Evolutionary conservation across 139 green algal genomes (phyloP).

Genomic region (Tetraselmis chui): DNA sequence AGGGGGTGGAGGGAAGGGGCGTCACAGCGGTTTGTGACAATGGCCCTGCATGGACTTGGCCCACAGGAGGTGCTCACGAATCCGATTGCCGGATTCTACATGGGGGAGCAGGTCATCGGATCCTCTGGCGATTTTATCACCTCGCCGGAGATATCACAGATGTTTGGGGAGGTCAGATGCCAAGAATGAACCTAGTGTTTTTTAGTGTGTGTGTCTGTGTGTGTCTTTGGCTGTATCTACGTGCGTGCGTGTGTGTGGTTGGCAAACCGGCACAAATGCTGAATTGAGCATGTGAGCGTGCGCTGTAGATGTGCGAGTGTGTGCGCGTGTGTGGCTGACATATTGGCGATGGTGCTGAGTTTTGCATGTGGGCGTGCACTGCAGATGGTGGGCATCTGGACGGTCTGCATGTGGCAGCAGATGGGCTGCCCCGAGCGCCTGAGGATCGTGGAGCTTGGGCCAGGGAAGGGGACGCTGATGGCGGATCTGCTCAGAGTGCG

Average conservation of each 20-base stretch:
- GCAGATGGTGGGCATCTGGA: conserved; percentile 94
- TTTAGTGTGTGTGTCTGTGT: too few species aligned
- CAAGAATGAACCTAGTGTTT: conserved; percentile 1
- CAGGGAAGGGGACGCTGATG: conserved; percentile 91
- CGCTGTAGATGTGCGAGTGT: too few species aligned
- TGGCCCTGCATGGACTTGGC: conserved; percentile 31
- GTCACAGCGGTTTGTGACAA: conserved; percentile 3
- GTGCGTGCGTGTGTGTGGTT: too few species aligned
- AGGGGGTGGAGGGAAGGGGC: too few species aligned
- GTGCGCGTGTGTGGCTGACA: too few species aligned
- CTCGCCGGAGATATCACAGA: conserved; percentile 91
- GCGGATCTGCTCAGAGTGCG: conserved; percentile 92
- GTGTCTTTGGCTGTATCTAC: too few species aligned
- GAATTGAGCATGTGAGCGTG: neutral
- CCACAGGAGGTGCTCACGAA: conserved; percentile 72
- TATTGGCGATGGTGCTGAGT: too few species aligned
- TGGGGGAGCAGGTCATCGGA: conserved; percentile 83
- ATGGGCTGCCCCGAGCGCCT: conserved; percentile 67
- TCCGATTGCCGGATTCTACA: conserved; percentile 76
- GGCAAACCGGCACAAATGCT: neutral
- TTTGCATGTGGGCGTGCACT: too few species aligned
- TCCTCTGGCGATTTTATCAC: conserved; percentile 87
- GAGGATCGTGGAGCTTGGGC: conserved; percentile 87
- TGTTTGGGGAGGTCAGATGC: conserved; percentile 86
- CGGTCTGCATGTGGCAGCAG: conserved; percentile 70